Conservation (phyloP, 2,329 filamentous ascomycete species). For the Fusarium mundagurra region DNA sequence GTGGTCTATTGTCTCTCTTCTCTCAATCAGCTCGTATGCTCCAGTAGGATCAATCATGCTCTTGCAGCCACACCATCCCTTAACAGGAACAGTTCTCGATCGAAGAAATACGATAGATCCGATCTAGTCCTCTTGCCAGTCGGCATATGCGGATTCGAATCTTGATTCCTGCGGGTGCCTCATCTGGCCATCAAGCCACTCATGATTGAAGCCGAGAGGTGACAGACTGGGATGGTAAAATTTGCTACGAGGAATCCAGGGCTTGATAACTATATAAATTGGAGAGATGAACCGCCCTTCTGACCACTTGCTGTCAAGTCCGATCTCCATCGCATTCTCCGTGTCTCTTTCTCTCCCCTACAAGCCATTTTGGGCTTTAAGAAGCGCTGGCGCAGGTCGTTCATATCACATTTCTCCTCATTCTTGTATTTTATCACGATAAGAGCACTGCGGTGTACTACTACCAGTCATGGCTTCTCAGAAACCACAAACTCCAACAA, state of each 20-base stretch:
- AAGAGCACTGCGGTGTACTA: background rate
- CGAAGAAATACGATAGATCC: background rate
- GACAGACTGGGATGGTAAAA: too few relatives aligned
- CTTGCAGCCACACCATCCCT: background rate
- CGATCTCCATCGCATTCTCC: background rate
- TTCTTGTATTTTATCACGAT: background rate
- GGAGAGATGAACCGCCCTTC: too few relatives aligned
- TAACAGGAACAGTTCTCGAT: background rate
- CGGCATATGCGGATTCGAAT: background rate
- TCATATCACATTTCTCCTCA: background rate
- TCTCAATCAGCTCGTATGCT: background rate
- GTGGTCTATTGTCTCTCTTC: background rate
- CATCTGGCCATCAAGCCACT: background rate
- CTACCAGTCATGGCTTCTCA: background rate
- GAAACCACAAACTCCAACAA: background rate
- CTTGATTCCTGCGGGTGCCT: conserved; percentile 1
- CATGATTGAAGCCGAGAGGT: background rate
- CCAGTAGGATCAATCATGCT: background rate
- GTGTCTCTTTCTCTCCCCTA: background rate
- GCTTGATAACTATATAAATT: background rate
- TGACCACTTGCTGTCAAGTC: background rate
- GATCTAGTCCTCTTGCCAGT: background rate
- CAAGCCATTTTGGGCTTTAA: conserved; percentile 18
- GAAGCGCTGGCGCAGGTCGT: background rate
- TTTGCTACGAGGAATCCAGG: background rate